Conservation (phyloP, 2,329 filamentous ascomycete species). For the Fusarium ramigenum region DNA sequence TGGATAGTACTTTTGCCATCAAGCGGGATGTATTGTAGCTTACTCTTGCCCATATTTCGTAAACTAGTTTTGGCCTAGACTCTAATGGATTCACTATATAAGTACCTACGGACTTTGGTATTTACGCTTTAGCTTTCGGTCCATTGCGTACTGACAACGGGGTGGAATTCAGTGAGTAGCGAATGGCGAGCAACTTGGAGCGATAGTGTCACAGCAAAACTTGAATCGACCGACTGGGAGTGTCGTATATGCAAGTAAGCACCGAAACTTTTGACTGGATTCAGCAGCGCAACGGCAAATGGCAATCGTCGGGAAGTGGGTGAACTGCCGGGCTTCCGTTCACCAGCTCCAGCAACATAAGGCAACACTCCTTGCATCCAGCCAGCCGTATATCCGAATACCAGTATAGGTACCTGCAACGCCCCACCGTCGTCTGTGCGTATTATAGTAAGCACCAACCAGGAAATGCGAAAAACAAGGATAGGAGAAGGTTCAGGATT, state of each 20-base stretch:
- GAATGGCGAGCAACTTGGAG: no score
- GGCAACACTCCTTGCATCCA: not conserved
- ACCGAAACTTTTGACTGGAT: no score
- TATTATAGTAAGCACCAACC: not conserved
- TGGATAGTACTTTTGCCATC: conserved; percentile 38
- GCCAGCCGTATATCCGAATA: not conserved
- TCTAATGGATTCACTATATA: not conserved
- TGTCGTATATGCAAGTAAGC: no score
- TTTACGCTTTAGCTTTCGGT: no score
- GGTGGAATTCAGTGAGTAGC: no score
- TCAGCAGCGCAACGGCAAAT: not conserved
- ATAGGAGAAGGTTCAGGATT: not conserved
- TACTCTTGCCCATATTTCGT: not conserved
- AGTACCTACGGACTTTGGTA: not conserved
- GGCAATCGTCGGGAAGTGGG: not conserved
- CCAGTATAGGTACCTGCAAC: not conserved
- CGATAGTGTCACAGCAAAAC: no score
- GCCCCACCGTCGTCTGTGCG: not conserved
- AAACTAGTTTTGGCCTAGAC: not conserved
- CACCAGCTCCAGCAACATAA: not conserved
- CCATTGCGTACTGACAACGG: no score
- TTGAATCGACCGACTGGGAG: no score
- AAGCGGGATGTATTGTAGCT: not conserved
- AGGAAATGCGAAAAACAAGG: not conserved
- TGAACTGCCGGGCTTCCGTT: not conserved